phyloP scores from a whole-genome alignment of 768 basidiomycete genomes.

The Plicaturopsis crispa region DNA sequence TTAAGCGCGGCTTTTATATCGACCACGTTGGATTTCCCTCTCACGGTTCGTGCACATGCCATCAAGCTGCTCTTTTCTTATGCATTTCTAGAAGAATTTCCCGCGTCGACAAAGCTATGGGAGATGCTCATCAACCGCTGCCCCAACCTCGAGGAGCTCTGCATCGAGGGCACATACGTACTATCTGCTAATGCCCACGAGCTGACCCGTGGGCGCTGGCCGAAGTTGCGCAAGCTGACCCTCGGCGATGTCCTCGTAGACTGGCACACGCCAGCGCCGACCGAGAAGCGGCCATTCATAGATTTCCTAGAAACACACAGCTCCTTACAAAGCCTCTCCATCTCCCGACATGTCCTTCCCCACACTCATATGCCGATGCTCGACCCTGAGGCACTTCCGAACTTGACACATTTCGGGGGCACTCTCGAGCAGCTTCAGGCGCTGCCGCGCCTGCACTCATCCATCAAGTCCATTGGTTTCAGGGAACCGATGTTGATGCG shows the following conservation, averaged over 20 bases:
- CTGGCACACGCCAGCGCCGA: slow-evolving; percentile 28
- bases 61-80: too few relatives aligned
- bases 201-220: slow-evolving; percentile 61
- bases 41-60: slow-evolving; percentile 39
- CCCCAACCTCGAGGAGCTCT: slow-evolving; percentile 59
- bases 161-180: slow-evolving; percentile 44
- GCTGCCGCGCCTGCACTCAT: slow-evolving; percentile 41
- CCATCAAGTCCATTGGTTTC: slow-evolving; percentile 50
- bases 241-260: slow-evolving; percentile 64
- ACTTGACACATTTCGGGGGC: slow-evolving; percentile 55
- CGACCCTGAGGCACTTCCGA: slow-evolving; percentile 34
- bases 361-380: slow-evolving; percentile 46
- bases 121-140: slow-evolving; percentile 62
- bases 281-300: slow-evolving; percentile 50
- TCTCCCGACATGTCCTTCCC: slow-evolving; percentile 47
- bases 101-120: slow-evolving; percentile 50
- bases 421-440: slow-evolving; percentile 61
- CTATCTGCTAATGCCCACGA: slow-evolving; percentile 48
- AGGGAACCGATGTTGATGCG: slow-evolving; percentile 62
- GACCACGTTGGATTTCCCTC: slow-evolving; percentile 45
- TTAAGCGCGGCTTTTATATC: slow-evolving; percentile 60
- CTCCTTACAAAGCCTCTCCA: slow-evolving; percentile 37
- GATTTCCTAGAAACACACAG: slow-evolving; percentile 64
- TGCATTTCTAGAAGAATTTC: slow-evolving; percentile 35
- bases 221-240: slow-evolving; percentile 47